Base-by-base conservation (phyloP, 441 rosid species). In the Brassica hybrid region DNA sequence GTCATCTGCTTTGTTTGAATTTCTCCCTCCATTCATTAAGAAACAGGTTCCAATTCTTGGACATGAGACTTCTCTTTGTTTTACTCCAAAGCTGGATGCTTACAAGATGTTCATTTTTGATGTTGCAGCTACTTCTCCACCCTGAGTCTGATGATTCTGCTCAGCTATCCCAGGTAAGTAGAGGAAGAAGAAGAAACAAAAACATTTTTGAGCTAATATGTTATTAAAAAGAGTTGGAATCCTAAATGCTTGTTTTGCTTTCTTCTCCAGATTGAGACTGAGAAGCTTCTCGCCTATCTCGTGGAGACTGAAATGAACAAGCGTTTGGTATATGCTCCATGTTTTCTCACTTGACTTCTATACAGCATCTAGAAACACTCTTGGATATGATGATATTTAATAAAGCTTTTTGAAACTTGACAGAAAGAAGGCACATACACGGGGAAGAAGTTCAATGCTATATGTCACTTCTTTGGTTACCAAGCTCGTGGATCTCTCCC, bases 61-160 rank as follows among this genome's bases (percentile, higher is more conserved):
- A 59, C 41, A 56, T 30, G 60, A 65, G 67, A 23, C 72, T 57
- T 58, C 38, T 72, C 18, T 75, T 54, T 80, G 63, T 36, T 43
- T 65, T 45, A 63, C 5, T 71, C 30, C 32, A 43, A 82, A 68
- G 67, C 32, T 4, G 32, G 32, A 27, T 4, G 32, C 32, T 27
- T 27, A 27, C 32, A 27, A 27, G 6, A 27, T 27, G 32, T 0
- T 27, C 32, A 27, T 27, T 27, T 27, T 27, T 27, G 32, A 60
- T 85, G 75, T 62, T 76, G 16, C 93, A 96, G 99, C 85, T 96
- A 62, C 98, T 96, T 76, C 99, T 96, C 65, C 81, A 75, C 77
- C 98, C 98, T 8, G 99, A 94, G 84, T 96, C 98, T 70, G 98
- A 96, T 86, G 97, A 96, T 83, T 94, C 99, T 63, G 99, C 99